Conservation (phyloP, 2,329 filamentous ascomycete genomes). For the Drechslera avenae region DNA sequence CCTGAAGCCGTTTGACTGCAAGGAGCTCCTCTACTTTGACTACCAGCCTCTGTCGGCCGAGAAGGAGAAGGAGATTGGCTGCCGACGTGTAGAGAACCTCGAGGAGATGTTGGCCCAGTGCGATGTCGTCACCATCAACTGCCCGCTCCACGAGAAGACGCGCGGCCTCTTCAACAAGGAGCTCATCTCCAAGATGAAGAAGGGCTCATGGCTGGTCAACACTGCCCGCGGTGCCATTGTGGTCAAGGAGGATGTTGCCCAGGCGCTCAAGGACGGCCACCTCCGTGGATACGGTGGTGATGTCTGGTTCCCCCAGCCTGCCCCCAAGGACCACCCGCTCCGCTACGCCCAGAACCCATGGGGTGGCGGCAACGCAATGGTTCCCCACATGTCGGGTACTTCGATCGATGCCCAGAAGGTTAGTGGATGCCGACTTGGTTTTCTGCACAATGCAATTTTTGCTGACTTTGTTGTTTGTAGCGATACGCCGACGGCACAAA, state of each 20-base stretch:
- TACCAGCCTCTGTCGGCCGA: constrained; percentile 92
- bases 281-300: constrained; percentile 87
- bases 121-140: constrained; percentile 99
- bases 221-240: constrained; percentile 98
- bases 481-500: constrained; percentile 83
- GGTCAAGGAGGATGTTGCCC: constrained; percentile 98
- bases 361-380: constrained; percentile 98
- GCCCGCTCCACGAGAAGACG: constrained; percentile 98
- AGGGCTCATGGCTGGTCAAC: constrained; percentile 96
- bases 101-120: constrained; percentile 95
- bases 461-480: constrained; percentile 22
- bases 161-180: constrained; percentile 98
- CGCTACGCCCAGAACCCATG: constrained; percentile 92
- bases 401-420: constrained; percentile 93
- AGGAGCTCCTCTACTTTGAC: constrained; percentile 99
- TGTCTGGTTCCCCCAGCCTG: constrained; percentile 98
- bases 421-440: neutral
- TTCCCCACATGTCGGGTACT: constrained; percentile 98
- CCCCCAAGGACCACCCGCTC: constrained; percentile 88
- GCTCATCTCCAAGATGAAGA: constrained; percentile 98
- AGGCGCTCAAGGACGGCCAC: constrained; percentile 88
- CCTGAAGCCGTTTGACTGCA: constrained; percentile 98
- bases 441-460: neutral
- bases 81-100: constrained; percentile 82
- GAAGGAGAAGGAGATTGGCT: constrained; percentile 93